Evolutionary conservation across 2,329 filamentous ascomycete genomes (phyloP).

Genomic region (Monilinia laxa): DNA sequence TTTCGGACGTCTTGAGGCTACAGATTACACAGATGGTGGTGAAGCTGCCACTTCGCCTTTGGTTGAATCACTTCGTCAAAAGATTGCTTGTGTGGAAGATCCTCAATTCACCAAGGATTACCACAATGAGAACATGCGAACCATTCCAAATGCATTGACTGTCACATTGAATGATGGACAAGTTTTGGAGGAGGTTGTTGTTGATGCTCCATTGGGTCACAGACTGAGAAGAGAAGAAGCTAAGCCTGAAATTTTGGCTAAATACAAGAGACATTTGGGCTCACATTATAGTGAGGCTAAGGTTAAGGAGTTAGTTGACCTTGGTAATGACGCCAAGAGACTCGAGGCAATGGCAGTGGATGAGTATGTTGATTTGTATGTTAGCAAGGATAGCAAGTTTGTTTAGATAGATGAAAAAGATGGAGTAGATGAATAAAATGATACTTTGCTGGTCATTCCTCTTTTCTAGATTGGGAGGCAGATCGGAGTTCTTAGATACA

Average conservation of each 20-base stretch:
- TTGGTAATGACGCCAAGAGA: constrained; percentile 72
- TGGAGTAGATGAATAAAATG: constrained; percentile 39
- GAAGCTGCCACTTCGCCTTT: constrained; percentile 89
- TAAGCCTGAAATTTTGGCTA: constrained; percentile 93
- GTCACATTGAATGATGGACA: constrained; percentile 95
- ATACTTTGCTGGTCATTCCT: not conserved
- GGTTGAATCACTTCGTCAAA: constrained; percentile 86
- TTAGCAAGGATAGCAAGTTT: constrained; percentile 62
- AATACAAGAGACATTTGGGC: constrained; percentile 89
- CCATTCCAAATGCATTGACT: constrained; percentile 95
- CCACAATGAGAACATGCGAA: constrained; percentile 89
- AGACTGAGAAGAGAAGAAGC: constrained; percentile 89
- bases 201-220: constrained; percentile 94
- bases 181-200: constrained; percentile 81
- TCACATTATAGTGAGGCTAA: constrained; percentile 76
- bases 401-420: constrained; percentile 12
- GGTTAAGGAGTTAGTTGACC: constrained; percentile 78
- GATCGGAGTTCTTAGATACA: too few relatives aligned
- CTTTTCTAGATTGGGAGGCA: not conserved
- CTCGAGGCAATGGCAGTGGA: constrained; percentile 83
- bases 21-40: constrained; percentile 87
- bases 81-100: constrained; percentile 96
- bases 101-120: constrained; percentile 93
- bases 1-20: constrained; percentile 89
- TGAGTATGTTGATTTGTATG: constrained; percentile 87